Percentiles rank a stretch among this genome's conserved stretches.
These are phyloP conservation scores for Melanopsichium pennsylvanicum DNA, from an alignment of 1,284 basidiomycete species.

Conservation along the genomic window DNA sequence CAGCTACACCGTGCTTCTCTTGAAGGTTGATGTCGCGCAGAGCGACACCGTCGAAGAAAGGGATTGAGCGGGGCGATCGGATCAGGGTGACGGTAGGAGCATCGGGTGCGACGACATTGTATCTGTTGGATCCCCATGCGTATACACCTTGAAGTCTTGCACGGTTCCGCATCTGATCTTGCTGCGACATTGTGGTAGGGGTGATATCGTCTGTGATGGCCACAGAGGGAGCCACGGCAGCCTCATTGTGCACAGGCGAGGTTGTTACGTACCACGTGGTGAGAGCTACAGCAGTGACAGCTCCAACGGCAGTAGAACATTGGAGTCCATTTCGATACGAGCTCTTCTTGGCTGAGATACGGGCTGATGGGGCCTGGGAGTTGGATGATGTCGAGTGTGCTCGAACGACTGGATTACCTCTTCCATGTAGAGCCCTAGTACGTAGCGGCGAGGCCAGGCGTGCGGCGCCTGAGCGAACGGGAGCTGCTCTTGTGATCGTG, in stretches of 20 bases:
- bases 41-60: conserved; percentile 60
- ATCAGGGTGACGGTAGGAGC: conserved; percentile 43
- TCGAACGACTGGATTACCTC: conserved; percentile 8
- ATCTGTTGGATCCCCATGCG: conserved; percentile 58
- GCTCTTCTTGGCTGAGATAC: neutral
- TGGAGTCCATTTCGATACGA: conserved; percentile 2
- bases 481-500: conserved; percentile 4
- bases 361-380: neutral
- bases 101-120: conserved; percentile 62
- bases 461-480: conserved; percentile 8
- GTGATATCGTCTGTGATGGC: conserved; percentile 25
- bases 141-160: conserved; percentile 51
- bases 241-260: conserved; percentile 30
- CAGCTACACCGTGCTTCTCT: conserved; percentile 61
- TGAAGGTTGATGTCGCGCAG: conserved; percentile 59
- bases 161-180: conserved; percentile 56
- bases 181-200: conserved; percentile 45
- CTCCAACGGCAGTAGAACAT: conserved; percentile 12
- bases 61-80: conserved; percentile 51
- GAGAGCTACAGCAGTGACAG: conserved; percentile 14
- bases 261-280: conserved; percentile 28
- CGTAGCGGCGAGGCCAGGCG: conserved; percentile 1
- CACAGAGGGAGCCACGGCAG: conserved; percentile 24
- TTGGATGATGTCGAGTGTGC: conserved; percentile 17
- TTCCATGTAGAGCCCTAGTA: neutral